Base-by-base conservation (phyloP, 805 yeast species). In the Candida rishiriensis region DNA sequence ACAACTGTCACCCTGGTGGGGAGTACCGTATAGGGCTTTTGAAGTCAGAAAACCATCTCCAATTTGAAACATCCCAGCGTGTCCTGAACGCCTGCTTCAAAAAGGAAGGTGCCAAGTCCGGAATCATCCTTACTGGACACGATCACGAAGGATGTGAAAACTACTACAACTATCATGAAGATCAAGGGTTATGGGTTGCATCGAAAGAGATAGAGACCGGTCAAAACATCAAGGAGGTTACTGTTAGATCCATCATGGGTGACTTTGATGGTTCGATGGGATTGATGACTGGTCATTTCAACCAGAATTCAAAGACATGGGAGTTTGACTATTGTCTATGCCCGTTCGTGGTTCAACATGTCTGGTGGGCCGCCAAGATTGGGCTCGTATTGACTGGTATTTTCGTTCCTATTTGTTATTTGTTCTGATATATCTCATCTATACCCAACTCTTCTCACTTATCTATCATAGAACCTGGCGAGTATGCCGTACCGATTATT, bases 181-280 rank as follows among this genome's bases (percentile, higher is more conserved):
- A 60, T 1, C 57, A 59, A 15, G 72, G 71, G 5, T 64, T 68
- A 14, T 85, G 95, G 95, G 71, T 63, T 6, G 85, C 89, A 0
- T 61, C 77, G 0, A 79, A 77, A 50, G 56, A 60, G 3, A 52
- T 59, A 9, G 54, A 56, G 7, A 52, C 67, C 11, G 63, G 56
- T 15, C 56, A 60, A n/a, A 68, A 72, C 14, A 66, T 88, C 12
- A 72, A 80, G 44, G 98, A 91, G 64, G 69, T 86, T 44, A 91
- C 95, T 0, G 97, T 93, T 17, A 71, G 90, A 45, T 80, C 97
- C 14, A 85, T 91, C 81, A 93, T 93, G 98, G 99, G 99, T 14
- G 97, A 93, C 58, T 93, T 72, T 56, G 85, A 83, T 46, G 99
- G 99, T 2, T 86, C 85, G 55, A 77, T 89, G 2, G 99, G 98